These are phyloP conservation scores for Ophiocordyceps camponoti-floridani DNA, from an alignment of 2,329 filamentous ascomycete genomes.

Conservation along the genomic window DNA sequence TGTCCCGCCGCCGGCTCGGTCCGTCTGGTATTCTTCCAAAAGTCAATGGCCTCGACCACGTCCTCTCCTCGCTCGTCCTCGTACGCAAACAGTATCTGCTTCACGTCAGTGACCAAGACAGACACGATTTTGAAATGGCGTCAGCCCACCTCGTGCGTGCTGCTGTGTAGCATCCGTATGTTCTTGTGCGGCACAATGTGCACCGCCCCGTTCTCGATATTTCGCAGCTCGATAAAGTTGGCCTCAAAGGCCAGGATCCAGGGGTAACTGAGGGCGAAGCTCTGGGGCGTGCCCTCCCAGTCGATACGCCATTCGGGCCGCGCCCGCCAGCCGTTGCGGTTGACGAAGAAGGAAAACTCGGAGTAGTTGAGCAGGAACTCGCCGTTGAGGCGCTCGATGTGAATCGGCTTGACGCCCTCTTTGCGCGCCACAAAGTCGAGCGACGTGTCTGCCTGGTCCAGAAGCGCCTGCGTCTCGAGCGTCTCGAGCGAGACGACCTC, in stretches of 20 bases:
- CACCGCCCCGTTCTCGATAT: conserved; percentile 86
- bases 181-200: conserved; percentile 95
- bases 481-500: conserved; percentile 94
- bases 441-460: conserved; percentile 94
- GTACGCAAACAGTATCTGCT: conserved; percentile 87
- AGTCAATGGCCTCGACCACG: conserved; percentile 86
- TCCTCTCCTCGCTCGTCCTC: conserved; percentile 92
- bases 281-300: conserved; percentile 87
- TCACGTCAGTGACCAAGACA: too few relatives aligned
- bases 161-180: conserved; percentile 93
- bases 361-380: conserved; percentile 97
- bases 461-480: conserved; percentile 89
- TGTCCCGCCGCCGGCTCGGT: conserved; percentile 18
- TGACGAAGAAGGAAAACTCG: conserved; percentile 98
- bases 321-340: conserved; percentile 93
- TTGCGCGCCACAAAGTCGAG: conserved; percentile 92
- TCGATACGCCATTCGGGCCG: conserved; percentile 93
- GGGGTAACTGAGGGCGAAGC: conserved; percentile 86
- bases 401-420: conserved; percentile 85
- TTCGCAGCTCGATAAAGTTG: conserved; percentile 91
- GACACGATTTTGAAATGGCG: neutral
- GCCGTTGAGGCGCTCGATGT: conserved; percentile 91
- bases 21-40: conserved; percentile 59
- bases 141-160: conserved; percentile 71
- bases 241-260: conserved; percentile 96